Evolutionary conservation across 306 rosid genomes (phyloP).

Genomic region (Argentina anserina): DNA sequence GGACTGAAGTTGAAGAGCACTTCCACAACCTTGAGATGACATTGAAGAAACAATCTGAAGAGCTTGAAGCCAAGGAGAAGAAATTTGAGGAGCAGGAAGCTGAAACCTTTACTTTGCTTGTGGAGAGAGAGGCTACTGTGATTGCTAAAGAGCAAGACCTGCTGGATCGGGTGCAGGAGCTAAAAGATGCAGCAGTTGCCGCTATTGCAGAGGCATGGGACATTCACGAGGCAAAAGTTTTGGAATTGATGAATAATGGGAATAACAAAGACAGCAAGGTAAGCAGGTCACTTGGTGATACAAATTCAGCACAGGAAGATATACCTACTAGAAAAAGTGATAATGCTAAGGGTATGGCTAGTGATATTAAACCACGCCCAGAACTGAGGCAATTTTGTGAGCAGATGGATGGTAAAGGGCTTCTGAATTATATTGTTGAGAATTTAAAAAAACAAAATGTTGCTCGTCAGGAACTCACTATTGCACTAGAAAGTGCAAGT

Average conservation of each 20-base stretch:
- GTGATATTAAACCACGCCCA: slow-evolving; percentile 56
- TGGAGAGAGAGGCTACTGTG: slow-evolving; percentile 55
- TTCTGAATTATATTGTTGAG: slow-evolving; percentile 57
- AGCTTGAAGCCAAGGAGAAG: slow-evolving; percentile 58
- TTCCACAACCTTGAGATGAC: slow-evolving; percentile 45
- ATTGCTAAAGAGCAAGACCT: slow-evolving; percentile 65
- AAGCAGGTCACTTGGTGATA: slow-evolving; percentile 62
- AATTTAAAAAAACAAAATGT: slow-evolving; percentile 41
- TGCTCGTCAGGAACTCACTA: slow-evolving; percentile 53
- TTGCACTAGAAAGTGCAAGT: slow-evolving; percentile 67
- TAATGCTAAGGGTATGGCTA: slow-evolving; percentile 51
- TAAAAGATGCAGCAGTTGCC: slow-evolving; percentile 68
- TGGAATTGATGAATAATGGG: slow-evolving; percentile 41
- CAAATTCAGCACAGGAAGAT: slow-evolving; percentile 49
- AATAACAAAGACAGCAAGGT: slow-evolving; percentile 57
- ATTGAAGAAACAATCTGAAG: slow-evolving; percentile 49
- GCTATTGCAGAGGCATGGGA: slow-evolving; percentile 54
- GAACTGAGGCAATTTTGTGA: slow-evolving; percentile 52
- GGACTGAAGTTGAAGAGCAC: slow-evolving; percentile 70
- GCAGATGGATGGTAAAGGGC: slow-evolving; percentile 73
- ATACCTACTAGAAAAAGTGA: slow-evolving; percentile 51
- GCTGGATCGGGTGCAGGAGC: slow-evolving; percentile 70
- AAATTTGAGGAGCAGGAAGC: slow-evolving; percentile 48
- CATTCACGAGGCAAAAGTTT: slow-evolving; percentile 36
- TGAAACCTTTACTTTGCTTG: slow-evolving; percentile 36